phyloP scores from a whole-genome alignment of 2,329 filamentous ascomycete genomes.

The Alternaria sp. region DNA sequence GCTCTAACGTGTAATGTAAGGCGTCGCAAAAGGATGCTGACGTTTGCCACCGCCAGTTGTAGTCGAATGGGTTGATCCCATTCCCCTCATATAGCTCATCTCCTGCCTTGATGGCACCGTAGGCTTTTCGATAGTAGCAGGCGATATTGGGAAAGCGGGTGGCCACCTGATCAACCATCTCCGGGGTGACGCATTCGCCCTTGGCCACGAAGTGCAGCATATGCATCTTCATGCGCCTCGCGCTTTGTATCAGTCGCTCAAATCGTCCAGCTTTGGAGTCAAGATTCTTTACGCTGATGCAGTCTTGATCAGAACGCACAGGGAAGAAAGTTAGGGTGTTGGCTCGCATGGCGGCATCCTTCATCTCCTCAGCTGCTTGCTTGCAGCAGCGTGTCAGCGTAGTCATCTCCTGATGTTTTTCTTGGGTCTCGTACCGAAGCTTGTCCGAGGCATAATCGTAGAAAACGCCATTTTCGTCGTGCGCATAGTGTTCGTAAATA shows the following conservation, averaged over 20 bases:
- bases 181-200: not conserved
- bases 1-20: no score
- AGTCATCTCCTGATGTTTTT: not conserved
- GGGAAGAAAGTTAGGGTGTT: not conserved
- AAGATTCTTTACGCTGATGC: not conserved
- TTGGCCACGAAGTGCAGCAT: not conserved
- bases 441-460: not conserved
- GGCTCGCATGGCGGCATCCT: not conserved
- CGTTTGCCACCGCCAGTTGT: no score
- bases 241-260: not conserved
- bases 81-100: no score
- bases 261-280: not conserved
- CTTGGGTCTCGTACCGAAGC: not conserved
- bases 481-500: not conserved
- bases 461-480: not conserved
- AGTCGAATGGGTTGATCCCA: no score
- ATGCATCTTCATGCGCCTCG: not conserved
- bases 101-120: no score
- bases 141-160: no score
- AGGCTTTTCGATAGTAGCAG: no score
- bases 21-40: no score
- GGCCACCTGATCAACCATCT: no score
- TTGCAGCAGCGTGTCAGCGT: not conserved
- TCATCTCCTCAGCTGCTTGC: not conserved
- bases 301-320: fast-evolving